phyloP scores from a whole-genome alignment of 768 basidiomycete genomes.

The Obba rivulosa region DNA sequence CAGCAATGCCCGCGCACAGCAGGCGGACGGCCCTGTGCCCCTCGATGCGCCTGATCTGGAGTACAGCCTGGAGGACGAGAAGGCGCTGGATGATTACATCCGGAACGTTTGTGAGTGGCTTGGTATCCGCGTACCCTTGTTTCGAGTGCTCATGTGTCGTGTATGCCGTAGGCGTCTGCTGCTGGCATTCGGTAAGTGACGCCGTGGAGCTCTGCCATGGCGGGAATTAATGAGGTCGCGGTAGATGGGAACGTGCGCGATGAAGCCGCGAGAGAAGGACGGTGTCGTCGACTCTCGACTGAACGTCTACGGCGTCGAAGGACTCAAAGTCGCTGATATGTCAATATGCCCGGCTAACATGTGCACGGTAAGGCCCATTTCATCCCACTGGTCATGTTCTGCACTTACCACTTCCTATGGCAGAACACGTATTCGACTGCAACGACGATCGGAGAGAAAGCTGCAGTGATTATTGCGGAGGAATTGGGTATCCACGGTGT shows the following conservation, averaged over 20 bases:
- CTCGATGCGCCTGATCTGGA: slow-evolving; percentile 24
- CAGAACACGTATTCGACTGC: slow-evolving; percentile 36
- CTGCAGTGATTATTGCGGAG: slow-evolving; percentile 48
- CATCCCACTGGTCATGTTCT: too few relatives aligned
- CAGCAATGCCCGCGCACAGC: slow-evolving; percentile 19
- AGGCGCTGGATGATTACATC: slow-evolving; percentile 25
- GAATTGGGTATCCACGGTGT: slow-evolving; percentile 27
- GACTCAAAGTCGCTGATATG: slow-evolving; percentile 54
- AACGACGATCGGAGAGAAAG: slow-evolving; percentile 49
- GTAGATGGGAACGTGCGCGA: slow-evolving; percentile 61
- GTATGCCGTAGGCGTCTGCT: slow-evolving; percentile 22
- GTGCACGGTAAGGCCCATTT: neutral
- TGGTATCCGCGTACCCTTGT: too few relatives aligned
- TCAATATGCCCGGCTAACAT: neutral
- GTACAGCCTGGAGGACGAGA: slow-evolving; percentile 30
- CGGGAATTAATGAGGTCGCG: neutral
- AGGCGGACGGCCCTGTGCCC: slow-evolving; percentile 16
- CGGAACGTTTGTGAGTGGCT: slow-evolving; percentile 5
- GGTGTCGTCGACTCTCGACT: slow-evolving; percentile 61
- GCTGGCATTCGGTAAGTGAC: slow-evolving; percentile 28
- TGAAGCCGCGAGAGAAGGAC: slow-evolving; percentile 52
- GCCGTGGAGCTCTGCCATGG: neutral
- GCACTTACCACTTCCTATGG: neutral
- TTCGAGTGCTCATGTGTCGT: slow-evolving; percentile 12
- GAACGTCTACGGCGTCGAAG: slow-evolving; percentile 55